These are phyloP conservation scores for Malbranchea zuffiana DNA, from an alignment of 2,329 filamentous ascomycete species.

Conservation along the genomic window DNA sequence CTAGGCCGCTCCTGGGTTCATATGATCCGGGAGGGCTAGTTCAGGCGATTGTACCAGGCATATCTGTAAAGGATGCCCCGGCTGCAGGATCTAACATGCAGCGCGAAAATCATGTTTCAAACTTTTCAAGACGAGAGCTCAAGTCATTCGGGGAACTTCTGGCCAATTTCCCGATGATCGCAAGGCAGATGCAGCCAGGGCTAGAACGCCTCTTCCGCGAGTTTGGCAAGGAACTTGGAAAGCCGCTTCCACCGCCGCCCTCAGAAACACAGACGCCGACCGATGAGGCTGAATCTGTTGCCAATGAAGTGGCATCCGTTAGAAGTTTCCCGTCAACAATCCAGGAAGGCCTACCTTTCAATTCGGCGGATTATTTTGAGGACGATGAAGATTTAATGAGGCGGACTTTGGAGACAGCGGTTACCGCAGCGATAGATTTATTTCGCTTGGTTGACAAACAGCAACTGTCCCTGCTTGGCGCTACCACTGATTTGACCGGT, in stretches of 20 bases:
- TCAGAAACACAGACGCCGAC: constrained; percentile 43
- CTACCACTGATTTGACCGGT: constrained; percentile 86
- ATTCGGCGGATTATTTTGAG: constrained; percentile 62
- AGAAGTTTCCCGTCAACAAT: constrained; percentile 21
- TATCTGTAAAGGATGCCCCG: constrained; percentile 19
- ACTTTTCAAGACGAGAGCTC: constrained; percentile 69
- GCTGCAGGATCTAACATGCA: constrained; percentile 17
- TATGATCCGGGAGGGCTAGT: constrained; percentile 66
- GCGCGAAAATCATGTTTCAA: constrained; percentile 26
- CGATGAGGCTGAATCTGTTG: constrained; percentile 38
- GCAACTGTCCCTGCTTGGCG: constrained; percentile 79
- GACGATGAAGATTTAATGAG: constrained; percentile 90
- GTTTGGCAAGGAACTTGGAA: constrained; percentile 75
- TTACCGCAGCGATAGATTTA: constrained; percentile 85
- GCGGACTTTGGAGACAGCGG: constrained; percentile 76
- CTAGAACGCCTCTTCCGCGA: constrained; percentile 82
- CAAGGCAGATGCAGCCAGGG: constrained; percentile 87
- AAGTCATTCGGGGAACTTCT: constrained; percentile 82
- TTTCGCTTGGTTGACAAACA: constrained; percentile 95
- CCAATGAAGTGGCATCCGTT: constrained; percentile 29
- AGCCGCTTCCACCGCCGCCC: constrained; percentile 65
- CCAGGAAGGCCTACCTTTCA: constrained; percentile 37
- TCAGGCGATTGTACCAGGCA: constrained; percentile 48
- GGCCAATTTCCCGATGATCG: constrained; percentile 88
- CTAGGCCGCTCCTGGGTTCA: constrained; percentile 70